Evolutionary conservation across 495 filamentous ascomycete species (phyloP).

Genomic region (Penicillium coprophilum): DNA sequence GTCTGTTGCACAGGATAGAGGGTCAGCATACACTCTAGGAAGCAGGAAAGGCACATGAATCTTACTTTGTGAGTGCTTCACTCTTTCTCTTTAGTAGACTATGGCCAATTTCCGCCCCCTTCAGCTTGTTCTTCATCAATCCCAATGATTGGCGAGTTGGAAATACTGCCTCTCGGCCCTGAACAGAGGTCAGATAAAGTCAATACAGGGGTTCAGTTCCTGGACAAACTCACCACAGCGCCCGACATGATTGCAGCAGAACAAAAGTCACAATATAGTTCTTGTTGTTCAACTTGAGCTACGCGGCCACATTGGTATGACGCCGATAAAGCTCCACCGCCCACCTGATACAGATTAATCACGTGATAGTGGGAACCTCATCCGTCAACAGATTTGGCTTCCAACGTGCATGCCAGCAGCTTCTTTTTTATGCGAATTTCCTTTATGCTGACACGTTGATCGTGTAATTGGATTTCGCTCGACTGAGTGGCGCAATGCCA

Average conservation of each 20-base stretch:
- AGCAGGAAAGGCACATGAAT: conserved; percentile 2
- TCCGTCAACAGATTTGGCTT: conserved; percentile 22
- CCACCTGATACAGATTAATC: conserved; percentile 28
- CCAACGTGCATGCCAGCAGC: conserved; percentile 30
- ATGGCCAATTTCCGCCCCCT: conserved; percentile 90
- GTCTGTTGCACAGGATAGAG: conserved; percentile 47
- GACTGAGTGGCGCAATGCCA: conserved; percentile 55
- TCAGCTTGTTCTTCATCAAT: conserved; percentile 97
- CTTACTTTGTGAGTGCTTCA: conserved; percentile 86
- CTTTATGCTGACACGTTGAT: conserved; percentile 33
- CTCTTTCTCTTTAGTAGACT: conserved; percentile 87
- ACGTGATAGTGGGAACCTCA: conserved; percentile 38
- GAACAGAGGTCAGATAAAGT: conserved; percentile 4
- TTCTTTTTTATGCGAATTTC: conserved; percentile 31
- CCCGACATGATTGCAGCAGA: conserved; percentile 52
- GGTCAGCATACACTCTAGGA: conserved; percentile 12
- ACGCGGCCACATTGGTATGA: conserved; percentile 35
- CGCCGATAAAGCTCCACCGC: conserved; percentile 35
- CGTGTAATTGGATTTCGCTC: conserved; percentile 44
- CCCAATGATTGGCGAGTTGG: conserved; percentile 95
- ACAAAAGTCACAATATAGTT: conserved; percentile 11
- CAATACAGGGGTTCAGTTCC: not conserved
- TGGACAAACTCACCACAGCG: conserved; percentile 47
- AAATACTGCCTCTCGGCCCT: conserved; percentile 84
- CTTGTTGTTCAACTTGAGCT: conserved; percentile 18